Conservation (phyloP, 2,329 filamentous ascomycete species). For the Emergomyces orientalis region DNA sequence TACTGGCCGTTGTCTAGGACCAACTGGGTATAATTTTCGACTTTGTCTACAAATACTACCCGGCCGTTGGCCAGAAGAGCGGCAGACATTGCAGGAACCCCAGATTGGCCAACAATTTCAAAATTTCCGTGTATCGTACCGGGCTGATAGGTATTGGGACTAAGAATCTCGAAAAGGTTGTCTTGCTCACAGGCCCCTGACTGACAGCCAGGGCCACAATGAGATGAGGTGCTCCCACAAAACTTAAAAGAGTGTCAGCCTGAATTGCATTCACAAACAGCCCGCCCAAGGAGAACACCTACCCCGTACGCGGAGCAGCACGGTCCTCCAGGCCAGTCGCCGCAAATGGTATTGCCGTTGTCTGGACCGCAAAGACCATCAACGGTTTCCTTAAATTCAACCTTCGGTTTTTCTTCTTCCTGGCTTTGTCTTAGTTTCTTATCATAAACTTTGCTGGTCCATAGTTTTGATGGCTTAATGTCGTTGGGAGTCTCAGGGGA, state of each 20-base stretch:
- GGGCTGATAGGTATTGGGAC: slow-evolving; percentile 10
- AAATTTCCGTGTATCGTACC: slow-evolving; percentile 39
- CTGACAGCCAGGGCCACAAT: slow-evolving; percentile 50
- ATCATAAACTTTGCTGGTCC: not conserved
- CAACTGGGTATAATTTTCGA: slow-evolving; percentile 53
- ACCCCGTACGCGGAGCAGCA: slow-evolving; percentile 53
- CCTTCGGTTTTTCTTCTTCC: not conserved
- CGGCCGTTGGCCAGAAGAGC: slow-evolving; percentile 50
- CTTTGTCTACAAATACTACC: slow-evolving; percentile 54
- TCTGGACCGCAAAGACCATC: slow-evolving; percentile 47
- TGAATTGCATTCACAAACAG: not conserved
- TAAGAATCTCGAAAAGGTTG: not conserved
- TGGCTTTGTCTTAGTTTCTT: not conserved
- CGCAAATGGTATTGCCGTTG: slow-evolving; percentile 44
- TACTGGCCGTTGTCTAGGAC: slow-evolving; percentile 46
- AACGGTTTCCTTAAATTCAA: slow-evolving; percentile 1
- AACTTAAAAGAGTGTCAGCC: slow-evolving; percentile 18
- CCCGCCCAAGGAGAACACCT: slow-evolving; percentile 23
- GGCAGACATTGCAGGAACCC: slow-evolving; percentile 56
- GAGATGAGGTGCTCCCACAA: slow-evolving; percentile 35
- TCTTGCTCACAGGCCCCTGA: slow-evolving; percentile 40
- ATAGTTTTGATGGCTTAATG: not conserved
- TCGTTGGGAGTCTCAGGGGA: not conserved
- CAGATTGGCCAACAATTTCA: slow-evolving; percentile 44
- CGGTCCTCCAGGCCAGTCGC: slow-evolving; percentile 43